Base-by-base conservation (phyloP, 169 alveolate genomes). In the Cystoisospora suis region DNA sequence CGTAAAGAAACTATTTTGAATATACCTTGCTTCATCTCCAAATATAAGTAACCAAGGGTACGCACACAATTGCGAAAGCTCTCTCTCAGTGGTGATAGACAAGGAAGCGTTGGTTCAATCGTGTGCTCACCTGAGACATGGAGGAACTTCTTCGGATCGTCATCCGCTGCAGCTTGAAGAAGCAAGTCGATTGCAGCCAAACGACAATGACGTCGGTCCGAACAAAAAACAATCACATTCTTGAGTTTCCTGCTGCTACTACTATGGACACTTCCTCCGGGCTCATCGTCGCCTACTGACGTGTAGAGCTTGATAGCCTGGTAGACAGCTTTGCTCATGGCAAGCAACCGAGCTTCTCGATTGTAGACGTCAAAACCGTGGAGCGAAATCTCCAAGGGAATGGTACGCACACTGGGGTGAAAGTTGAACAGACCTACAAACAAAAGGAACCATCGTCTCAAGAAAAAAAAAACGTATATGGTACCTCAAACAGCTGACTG, bases 121-220 rank as follows among this genome's bases (percentile, higher is more conserved):
- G n/a, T 42, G 0, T 49, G 90, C 89, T 81, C 75, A 70, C 93
- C 93, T 32, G 92, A 75, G 47, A 90, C 94, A 46, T 94, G 95
- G 56, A 94, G 92, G 81, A 90, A 94, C 81, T 80, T 59, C 87
- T 83, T 80, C 47, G 94, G 93, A 69, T 75, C 92, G 85, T 94
- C 94, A 80, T 95, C 97, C 27, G 96, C 95, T 38, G 95, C 95
- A 0, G 97, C 93, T 32, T 96, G 95, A 44, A 96, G 93, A 38
- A 97, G 93, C 61, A 98, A 90, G 88, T 98, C 99, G 49, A 98
- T 91, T 59, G 99, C 99, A 46, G 98, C 90, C 86, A 98, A 92
- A 79, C 99, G 96, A 72, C 99, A 97, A 94, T 97, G 97, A 86
- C 98, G 97, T 81, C 99, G 96, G 80, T 98, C 99, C n/a, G 98